phyloP scores from a whole-genome alignment of 345 rosid genomes.

The Physaria fendleri region DNA sequence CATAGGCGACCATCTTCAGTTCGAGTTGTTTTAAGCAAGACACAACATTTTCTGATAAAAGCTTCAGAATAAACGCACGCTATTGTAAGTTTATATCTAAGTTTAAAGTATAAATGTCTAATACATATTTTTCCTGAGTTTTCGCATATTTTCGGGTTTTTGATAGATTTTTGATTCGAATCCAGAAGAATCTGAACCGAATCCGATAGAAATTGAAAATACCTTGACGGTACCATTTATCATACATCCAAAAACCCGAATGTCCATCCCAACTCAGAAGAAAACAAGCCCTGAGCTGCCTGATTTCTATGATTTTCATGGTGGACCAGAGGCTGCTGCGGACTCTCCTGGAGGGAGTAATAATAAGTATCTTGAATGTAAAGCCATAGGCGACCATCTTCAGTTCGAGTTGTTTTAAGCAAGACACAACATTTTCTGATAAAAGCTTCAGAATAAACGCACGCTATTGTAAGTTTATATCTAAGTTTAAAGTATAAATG shows the following conservation, averaged over 20 bases:
- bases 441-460: background rate
- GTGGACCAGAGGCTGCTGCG: conserved; percentile 20
- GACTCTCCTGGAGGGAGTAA: conserved; percentile 34
- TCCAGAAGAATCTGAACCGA: no score
- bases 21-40: conserved; percentile 49
- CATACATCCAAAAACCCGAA: no score
- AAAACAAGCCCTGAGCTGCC: conserved; percentile 93
- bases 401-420: conserved; percentile 68
- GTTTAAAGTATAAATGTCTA: background rate
- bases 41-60: background rate
- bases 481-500: background rate
- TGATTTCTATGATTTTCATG: conserved; percentile 43
- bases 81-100: background rate
- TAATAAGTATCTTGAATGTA: conserved; percentile 58
- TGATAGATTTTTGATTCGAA: no score
- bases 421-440: background rate
- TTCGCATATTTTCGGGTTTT: no score
- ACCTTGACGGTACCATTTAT: no score
- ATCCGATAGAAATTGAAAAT: no score
- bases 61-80: background rate
- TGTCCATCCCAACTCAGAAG: no score
- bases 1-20: conserved; percentile 82
- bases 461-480: background rate
- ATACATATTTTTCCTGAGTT: no score
- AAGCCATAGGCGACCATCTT: conserved; percentile 77